Conservation (phyloP, 352 stramenopile species). For the Pythium phragmitis region DNA sequence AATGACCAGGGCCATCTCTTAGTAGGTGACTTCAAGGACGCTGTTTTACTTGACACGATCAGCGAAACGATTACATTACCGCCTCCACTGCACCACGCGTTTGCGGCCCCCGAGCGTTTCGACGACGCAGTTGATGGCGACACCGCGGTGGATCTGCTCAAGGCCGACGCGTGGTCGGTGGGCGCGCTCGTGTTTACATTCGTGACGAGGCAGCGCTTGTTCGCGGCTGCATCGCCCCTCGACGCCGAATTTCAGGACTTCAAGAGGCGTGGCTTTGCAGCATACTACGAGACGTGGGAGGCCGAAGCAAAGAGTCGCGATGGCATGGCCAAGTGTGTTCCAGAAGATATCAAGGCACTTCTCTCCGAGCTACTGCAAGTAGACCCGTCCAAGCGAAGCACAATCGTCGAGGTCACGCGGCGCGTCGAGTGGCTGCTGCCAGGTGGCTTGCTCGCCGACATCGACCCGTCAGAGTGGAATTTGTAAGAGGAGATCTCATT, state of each 20-base stretch:
- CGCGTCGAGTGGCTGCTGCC: conserved; percentile 13
- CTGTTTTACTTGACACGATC: conserved; percentile 4
- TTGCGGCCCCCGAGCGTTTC: conserved; percentile 24
- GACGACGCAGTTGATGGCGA: neutral
- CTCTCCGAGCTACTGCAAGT: conserved; percentile 16
- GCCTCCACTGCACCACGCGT: conserved; percentile 2
- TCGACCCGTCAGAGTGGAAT: conserved; percentile 17
- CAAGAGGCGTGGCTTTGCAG: conserved; percentile 8
- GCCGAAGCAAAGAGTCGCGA: neutral
- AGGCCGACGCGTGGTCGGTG: conserved; percentile 30
- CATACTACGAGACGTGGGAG: conserved; percentile 15
- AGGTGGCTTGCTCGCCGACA: neutral
- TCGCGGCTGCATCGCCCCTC: neutral
- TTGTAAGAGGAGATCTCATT: neutral
- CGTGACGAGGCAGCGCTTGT: conserved; percentile 13
- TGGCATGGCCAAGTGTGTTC: neutral
- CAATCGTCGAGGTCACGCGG: neutral
- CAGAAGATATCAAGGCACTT: conserved; percentile 14
- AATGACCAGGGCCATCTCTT: conserved; percentile 19
- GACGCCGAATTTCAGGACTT: conserved; percentile 14
- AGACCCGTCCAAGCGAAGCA: conserved; percentile 9
- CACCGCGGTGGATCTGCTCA: conserved; percentile 17
- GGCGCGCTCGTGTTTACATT: conserved; percentile 28
- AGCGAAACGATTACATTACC: neutral
- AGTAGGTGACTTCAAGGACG: conserved; percentile 27